Percentiles rank a stretch among this genome's conserved stretches.
Conservation (phyloP, 1,139 yeast genomes). For the Diutina scorzettiae region DNA sequence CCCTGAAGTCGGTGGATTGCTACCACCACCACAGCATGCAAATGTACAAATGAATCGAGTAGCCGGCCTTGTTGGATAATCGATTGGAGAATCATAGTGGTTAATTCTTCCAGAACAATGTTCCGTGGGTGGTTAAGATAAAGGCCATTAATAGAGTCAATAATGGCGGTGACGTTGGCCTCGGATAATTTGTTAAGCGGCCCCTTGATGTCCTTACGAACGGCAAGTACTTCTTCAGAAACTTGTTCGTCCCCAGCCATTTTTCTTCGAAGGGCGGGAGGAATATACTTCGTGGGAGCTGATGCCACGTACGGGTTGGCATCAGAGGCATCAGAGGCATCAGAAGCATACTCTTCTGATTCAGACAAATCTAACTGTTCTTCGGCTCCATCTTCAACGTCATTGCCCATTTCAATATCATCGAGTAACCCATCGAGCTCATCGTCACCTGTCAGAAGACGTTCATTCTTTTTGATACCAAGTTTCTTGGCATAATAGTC, state of each 20-base stretch:
- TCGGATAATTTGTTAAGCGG: constrained; percentile 80
- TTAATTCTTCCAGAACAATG: constrained; percentile 56
- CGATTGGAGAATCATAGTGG: constrained; percentile 52
- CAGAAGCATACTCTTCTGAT: constrained; percentile 20
- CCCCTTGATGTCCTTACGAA: constrained; percentile 61
- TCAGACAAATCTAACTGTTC: constrained; percentile 10
- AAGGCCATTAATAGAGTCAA: constrained; percentile 52
- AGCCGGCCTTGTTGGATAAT: constrained; percentile 53
- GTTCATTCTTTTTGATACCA: constrained; percentile 44
- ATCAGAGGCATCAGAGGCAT: constrained; percentile 10
- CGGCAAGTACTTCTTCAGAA: constrained; percentile 36
- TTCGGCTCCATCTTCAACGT: constrained; percentile 16
- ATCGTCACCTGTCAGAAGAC: constrained; percentile 42
- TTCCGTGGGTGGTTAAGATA: constrained; percentile 66
- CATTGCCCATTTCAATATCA: constrained; percentile 22
- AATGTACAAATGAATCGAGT: constrained; percentile 65
- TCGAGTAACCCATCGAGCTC: constrained; percentile 74
- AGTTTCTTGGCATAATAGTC: constrained; percentile 73
- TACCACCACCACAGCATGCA: constrained; percentile 69
- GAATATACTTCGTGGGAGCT: constrained; percentile 49
- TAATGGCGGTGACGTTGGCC: constrained; percentile 61
- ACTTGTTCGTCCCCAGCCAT: constrained; percentile 26
- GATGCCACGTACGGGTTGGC: constrained; percentile 11
- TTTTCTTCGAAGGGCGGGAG: constrained; percentile 69
- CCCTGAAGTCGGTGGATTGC: constrained; percentile 75